A percentile compares a stretch with the other conserved stretches of the same genome.
phyloP scores from a whole-genome alignment of 1,139 yeast genomes.

The Hemisphaericaspora lyxosophila region DNA sequence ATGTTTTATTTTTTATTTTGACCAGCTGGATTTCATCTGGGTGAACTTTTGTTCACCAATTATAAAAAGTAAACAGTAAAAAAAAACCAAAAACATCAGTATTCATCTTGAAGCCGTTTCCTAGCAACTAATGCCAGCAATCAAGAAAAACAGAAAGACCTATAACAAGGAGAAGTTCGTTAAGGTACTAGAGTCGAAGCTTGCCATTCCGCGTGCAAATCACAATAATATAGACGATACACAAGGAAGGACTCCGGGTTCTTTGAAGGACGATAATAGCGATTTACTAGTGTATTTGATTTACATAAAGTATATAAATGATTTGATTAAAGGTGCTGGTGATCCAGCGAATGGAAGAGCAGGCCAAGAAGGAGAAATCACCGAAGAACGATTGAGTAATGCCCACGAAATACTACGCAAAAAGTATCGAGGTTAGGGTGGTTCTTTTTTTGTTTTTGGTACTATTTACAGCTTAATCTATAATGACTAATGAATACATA shows the following conservation, averaged over 20 bases:
- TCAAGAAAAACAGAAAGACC: conserved; percentile 16
- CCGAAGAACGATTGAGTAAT: conserved; percentile 16
- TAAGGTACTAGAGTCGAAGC: conserved; percentile 13
- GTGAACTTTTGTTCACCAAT: too few relatives aligned
- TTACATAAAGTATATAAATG: conserved; percentile 46
- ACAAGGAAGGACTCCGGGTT: background rate
- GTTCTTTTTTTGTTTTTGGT: background rate
- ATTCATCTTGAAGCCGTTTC: too few relatives aligned
- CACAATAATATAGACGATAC: conserved; percentile 1
- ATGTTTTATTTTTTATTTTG: too few relatives aligned
- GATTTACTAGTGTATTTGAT: conserved; percentile 50
- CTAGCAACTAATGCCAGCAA: conserved; percentile 9
- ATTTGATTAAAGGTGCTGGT: conserved; percentile 23
- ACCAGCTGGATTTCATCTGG: too few relatives aligned
- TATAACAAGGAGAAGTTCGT: conserved; percentile 22
- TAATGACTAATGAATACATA: conserved; percentile 3
- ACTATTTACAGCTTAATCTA: background rate
- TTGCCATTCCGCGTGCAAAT: conserved; percentile 4
- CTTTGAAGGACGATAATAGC: conserved; percentile 36
- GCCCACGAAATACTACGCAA: conserved; percentile 25
- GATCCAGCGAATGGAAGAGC: conserved; percentile 8
- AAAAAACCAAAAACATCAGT: too few relatives aligned
- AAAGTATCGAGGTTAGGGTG: conserved; percentile 27
- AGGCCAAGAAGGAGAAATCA: conserved; percentile 13
- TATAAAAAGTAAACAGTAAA: too few relatives aligned